These are phyloP conservation scores for Vicia faba DNA, from an alignment of 306 rosid genomes.

Conservation along the genomic window DNA sequence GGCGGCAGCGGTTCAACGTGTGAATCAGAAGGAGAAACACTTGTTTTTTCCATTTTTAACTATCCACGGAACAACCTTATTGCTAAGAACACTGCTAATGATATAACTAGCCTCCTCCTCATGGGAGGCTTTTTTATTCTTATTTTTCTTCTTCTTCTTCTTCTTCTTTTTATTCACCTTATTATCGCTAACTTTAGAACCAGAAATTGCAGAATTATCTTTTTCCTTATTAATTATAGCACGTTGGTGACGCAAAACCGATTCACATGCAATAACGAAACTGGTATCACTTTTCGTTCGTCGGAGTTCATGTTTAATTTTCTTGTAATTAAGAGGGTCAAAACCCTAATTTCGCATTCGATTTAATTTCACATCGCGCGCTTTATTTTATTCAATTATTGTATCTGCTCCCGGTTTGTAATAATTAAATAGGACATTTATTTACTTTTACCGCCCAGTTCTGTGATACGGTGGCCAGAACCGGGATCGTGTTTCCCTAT, in stretches of 20 bases:
- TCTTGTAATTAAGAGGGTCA: too few relatives aligned
- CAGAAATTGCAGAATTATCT: slow-evolving; percentile 44
- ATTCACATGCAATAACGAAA: slow-evolving; percentile 57
- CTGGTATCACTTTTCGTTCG: slow-evolving; percentile 80
- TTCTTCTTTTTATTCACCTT: not conserved
- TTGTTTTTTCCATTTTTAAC: slow-evolving; percentile 39
- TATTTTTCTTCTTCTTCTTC: slow-evolving; percentile 30
- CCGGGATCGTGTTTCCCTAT: too few relatives aligned
- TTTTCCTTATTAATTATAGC: slow-evolving; percentile 24
- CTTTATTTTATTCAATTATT: too few relatives aligned
- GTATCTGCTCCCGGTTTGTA: too few relatives aligned
- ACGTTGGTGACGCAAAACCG: slow-evolving; percentile 36
- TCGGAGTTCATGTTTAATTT: slow-evolving; percentile 52
- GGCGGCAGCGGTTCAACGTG: not conserved
- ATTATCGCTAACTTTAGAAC: slow-evolving; percentile 32
- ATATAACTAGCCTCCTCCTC: slow-evolving; percentile 36
- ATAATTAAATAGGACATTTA: too few relatives aligned
- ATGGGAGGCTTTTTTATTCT: slow-evolving; percentile 21
- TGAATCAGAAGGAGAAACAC: not conserved
- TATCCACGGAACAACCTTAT: slow-evolving; percentile 33
- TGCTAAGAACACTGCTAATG: slow-evolving; percentile 41
- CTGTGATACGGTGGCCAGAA: too few relatives aligned
- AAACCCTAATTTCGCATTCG: too few relatives aligned
- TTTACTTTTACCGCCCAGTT: too few relatives aligned
- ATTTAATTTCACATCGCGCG: too few relatives aligned